Evolutionary conservation across 164 flowering plant species (phyloP).

Genomic region (Vitis rotundifolia): DNA sequence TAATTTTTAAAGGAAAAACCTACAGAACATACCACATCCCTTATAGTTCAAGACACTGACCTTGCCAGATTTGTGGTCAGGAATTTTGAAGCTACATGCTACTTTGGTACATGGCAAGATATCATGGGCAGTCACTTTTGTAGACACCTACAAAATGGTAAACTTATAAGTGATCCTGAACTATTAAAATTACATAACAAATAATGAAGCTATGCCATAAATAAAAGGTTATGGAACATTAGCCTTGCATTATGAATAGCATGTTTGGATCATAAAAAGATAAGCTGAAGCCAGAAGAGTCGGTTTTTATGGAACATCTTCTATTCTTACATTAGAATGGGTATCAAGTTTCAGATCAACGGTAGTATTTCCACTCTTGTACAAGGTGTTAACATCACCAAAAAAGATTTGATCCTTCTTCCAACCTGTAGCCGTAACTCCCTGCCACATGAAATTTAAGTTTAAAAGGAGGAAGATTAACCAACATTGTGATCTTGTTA

Average conservation of each 20-base stretch:
- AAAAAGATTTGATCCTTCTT: slow-evolving; percentile 58
- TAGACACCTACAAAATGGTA: slow-evolving; percentile 47
- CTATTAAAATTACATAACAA: neutral
- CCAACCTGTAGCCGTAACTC: slow-evolving; percentile 62
- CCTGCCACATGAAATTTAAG: slow-evolving; percentile 39
- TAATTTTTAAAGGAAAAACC: too few relatives aligned
- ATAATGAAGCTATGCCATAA: neutral
- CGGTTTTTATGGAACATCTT: neutral
- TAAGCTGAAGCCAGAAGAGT: neutral
- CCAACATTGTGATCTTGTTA: neutral
- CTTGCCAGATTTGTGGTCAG: slow-evolving; percentile 85
- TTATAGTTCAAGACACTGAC: slow-evolving; percentile 30
- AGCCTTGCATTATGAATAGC: slow-evolving; percentile 2
- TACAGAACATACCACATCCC: too few relatives aligned
- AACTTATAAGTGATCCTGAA: too few relatives aligned
- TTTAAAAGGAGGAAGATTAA: neutral
- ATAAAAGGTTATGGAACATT: neutral
- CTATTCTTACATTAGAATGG: slow-evolving; percentile 60
- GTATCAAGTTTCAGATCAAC: slow-evolving; percentile 81
- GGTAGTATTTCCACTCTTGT: slow-evolving; percentile 51
- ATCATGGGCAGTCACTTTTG: slow-evolving; percentile 61
- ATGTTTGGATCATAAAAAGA: neutral
- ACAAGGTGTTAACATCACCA: slow-evolving; percentile 64
- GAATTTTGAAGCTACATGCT: slow-evolving; percentile 60
- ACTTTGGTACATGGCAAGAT: slow-evolving; percentile 44